Evolutionary conservation across 2,329 filamentous ascomycete species (phyloP).

Genomic region (Annulohypoxylon truncatum): DNA sequence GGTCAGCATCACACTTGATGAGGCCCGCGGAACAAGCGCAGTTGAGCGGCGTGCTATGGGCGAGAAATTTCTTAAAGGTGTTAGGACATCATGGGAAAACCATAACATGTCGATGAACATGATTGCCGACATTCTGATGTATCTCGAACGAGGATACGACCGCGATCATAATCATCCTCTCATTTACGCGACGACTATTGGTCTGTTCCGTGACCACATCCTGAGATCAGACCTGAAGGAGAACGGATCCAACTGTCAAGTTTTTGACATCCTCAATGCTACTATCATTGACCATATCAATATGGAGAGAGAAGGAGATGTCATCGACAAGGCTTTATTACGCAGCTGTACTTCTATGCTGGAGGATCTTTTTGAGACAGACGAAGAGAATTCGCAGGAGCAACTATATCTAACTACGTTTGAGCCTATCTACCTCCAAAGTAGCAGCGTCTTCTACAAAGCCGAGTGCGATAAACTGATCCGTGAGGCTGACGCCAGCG

Average conservation of each 20-base stretch:
- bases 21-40: conserved; percentile 68
- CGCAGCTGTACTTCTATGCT: conserved; percentile 90
- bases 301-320: conserved; percentile 90
- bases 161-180: conserved; percentile 76
- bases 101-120: conserved; percentile 96
- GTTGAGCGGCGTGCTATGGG: conserved; percentile 84
- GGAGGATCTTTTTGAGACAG: conserved; percentile 84
- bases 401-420: conserved; percentile 88
- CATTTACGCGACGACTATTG: conserved; percentile 87
- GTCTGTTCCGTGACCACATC: conserved; percentile 87
- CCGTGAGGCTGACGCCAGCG: conserved; percentile 80
- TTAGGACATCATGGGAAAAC: conserved; percentile 86
- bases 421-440: conserved; percentile 79
- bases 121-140: conserved; percentile 97
- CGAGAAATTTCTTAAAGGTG: conserved; percentile 81
- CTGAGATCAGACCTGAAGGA: conserved; percentile 69
- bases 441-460: conserved; percentile 79
- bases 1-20: conserved; percentile 68
- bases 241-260: conserved; percentile 58
- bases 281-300: conserved; percentile 91
- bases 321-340: conserved; percentile 85
- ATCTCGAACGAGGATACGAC: conserved; percentile 89
- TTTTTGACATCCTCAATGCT: conserved; percentile 80
- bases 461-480: conserved; percentile 80
- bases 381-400: conserved; percentile 79